A percentile compares a stretch with the other conserved stretches of the same genome.
These are phyloP conservation scores for Tetrahymena thermophila DNA, from an alignment of 73 alveolate genomes.

Conservation along the genomic window DNA sequence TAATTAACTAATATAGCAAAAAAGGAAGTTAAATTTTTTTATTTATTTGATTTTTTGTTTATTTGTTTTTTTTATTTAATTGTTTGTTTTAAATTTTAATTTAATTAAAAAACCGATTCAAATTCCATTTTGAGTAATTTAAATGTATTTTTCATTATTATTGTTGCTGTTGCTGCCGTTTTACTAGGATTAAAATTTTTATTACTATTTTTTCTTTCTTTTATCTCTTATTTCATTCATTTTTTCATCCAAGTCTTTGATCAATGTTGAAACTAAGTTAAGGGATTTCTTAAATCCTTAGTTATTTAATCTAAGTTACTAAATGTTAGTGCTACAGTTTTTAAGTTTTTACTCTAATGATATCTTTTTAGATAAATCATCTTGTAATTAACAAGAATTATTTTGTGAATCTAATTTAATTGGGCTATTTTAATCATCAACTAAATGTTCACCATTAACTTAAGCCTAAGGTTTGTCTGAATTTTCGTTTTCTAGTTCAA, in stretches of 20 bases:
- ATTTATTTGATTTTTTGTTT: too few relatives aligned
- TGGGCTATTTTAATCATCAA: neutral
- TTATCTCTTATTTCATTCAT: neutral
- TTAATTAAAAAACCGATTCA: neutral
- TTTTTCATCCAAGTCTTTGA: neutral
- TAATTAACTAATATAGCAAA: too few relatives aligned
- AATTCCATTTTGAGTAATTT: neutral
- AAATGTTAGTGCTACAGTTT: neutral
- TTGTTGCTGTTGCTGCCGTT: neutral
- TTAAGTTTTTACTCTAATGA: neutral
- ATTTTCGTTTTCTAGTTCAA: neutral
- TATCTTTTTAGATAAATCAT: neutral
- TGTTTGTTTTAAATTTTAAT: too few relatives aligned
- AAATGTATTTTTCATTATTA: neutral
- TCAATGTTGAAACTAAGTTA: neutral
- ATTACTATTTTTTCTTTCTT: neutral
- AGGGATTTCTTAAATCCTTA: neutral
- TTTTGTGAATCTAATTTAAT: neutral
- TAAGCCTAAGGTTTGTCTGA: neutral
- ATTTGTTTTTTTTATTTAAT: too few relatives aligned
- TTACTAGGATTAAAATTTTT: neutral
- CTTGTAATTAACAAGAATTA: neutral
- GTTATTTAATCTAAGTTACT: neutral
- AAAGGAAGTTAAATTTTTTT: too few relatives aligned
- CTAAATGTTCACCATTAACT: neutral